These are phyloP conservation scores for Phoma sp. DNA, from an alignment of 2,329 filamentous ascomycete species.

Conservation along the genomic window DNA sequence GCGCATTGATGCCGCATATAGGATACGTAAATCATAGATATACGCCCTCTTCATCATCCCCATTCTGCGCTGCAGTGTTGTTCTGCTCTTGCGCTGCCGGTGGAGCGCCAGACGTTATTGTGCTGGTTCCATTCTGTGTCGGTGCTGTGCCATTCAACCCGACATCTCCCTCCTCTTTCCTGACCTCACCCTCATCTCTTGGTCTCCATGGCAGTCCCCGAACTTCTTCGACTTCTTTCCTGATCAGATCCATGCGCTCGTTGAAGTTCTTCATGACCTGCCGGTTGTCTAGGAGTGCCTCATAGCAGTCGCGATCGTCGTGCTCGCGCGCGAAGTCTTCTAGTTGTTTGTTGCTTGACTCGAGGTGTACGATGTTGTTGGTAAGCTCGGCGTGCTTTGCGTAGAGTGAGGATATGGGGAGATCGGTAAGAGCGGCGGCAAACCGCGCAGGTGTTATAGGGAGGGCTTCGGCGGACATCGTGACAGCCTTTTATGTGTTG, in stretches of 20 bases:
- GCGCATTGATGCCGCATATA: too few species aligned
- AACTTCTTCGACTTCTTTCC: conserved; percentile 67
- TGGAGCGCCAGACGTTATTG: neutral
- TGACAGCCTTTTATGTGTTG: neutral
- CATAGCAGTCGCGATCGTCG: conserved; percentile 73
- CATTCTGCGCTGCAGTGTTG: neutral
- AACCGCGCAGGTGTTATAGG: conserved; percentile 70
- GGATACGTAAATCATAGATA: conserved; percentile 1
- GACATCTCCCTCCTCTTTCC: conserved; percentile 11
- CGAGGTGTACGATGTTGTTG: conserved; percentile 76
- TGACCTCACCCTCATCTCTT: conserved; percentile 26
- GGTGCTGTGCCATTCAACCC: conserved; percentile 2
- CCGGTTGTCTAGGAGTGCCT: conserved; percentile 76
- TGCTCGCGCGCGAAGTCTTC: conserved; percentile 61
- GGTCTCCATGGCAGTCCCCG: conserved; percentile 61
- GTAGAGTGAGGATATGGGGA: conserved; percentile 71
- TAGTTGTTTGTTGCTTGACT: conserved; percentile 76
- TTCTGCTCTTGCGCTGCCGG: neutral
- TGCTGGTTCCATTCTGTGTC: neutral
- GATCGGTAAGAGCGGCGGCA: conserved; percentile 69
- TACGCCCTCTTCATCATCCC: conserved; percentile 13
- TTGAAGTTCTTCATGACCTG: conserved; percentile 71
- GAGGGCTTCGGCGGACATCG: conserved; percentile 67
- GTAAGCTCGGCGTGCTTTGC: conserved; percentile 77
- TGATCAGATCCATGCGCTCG: conserved; percentile 68